Evolutionary conservation across 2,329 filamentous ascomycete genomes (phyloP), one percentile per base, ranked within the genome.

Genomic region (Nothopassalora personata): DNA sequence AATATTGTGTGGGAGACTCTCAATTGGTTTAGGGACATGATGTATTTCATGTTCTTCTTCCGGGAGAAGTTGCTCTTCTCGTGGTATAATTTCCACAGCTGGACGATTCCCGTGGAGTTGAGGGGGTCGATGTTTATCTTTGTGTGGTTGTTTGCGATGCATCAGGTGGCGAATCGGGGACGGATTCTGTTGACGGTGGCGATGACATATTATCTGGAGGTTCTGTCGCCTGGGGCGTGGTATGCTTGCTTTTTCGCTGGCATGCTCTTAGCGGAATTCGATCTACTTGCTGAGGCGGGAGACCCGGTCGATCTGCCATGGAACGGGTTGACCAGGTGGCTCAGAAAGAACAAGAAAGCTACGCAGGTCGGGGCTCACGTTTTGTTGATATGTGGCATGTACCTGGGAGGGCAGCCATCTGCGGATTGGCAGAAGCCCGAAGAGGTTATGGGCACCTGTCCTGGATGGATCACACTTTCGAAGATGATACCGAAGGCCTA

Each of bases 21-120:
- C 71, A 74, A 71, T 18, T 77, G 75, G 76, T 74, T 77, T 52
- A 68, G 67, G 58, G 83, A 88, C 68, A 77, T 83, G 67, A 87
- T 87, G 67, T 86, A 86, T 69, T 88, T 86, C 73, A 86, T 81
- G 72, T 88, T 86, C 69, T 70, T 87, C 46, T 88, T 83, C 73
- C 80, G 82, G 28, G 76, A 76, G 4, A 63, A 63, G 10, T 59
- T 64, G 52, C 57, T 69, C 10, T 69, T 68, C 58, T 64, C 66
- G 2, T 65, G 64, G 48, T 69, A 69, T 55, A 69, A 69, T 51
- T 61, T 61, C n/a, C 66, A 68, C 48, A 66, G 66, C 28, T 87
- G 84, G 83, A 85, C 80, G 0, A 87, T 88, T 57, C 83, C 85
- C 0, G 75, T 84, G 19, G 85, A 88, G 69, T 81, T 86, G 71